phyloP scores from a whole-genome alignment of 305 asterid genomes.

The Fraxinus sp. region DNA sequence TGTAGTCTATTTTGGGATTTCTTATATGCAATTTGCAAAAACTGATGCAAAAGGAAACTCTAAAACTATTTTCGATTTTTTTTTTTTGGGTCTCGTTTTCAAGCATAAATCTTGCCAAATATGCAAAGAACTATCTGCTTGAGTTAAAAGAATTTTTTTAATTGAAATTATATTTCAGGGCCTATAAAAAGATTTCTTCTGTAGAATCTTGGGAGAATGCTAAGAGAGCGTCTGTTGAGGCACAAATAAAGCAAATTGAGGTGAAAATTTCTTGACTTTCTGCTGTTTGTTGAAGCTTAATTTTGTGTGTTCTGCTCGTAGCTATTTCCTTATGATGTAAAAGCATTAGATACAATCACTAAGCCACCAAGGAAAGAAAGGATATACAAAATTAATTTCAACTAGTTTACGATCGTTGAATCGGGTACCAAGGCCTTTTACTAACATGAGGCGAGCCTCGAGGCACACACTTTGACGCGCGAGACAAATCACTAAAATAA shows the following conservation, averaged over 20 bases:
- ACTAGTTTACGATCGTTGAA: neutral
- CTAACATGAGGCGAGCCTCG: neutral
- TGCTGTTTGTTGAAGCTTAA: neutral
- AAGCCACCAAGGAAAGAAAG: neutral
- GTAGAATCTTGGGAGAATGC: constrained; percentile 58
- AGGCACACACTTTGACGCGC: neutral
- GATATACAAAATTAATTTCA: neutral
- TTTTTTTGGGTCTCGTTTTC: neutral
- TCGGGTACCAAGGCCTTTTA: neutral
- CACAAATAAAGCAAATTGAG: constrained; percentile 50
- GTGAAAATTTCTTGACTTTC: constrained; percentile 21
- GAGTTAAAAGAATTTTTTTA: neutral
- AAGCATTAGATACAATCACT: neutral
- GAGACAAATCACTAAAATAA: neutral
- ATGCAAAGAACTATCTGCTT: neutral
- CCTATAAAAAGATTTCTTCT: constrained; percentile 41
- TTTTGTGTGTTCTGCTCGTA: neutral
- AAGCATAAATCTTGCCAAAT: neutral
- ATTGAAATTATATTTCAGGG: constrained; percentile 36
- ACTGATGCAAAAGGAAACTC: neutral
- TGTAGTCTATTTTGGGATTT: neutral
- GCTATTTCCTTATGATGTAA: neutral
- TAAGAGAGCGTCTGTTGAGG: constrained; percentile 46
- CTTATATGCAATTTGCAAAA: neutral
- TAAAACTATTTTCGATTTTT: neutral